Conservation (phyloP, 1,139 yeast genomes). For the Suhomyces anneliseae region DNA sequence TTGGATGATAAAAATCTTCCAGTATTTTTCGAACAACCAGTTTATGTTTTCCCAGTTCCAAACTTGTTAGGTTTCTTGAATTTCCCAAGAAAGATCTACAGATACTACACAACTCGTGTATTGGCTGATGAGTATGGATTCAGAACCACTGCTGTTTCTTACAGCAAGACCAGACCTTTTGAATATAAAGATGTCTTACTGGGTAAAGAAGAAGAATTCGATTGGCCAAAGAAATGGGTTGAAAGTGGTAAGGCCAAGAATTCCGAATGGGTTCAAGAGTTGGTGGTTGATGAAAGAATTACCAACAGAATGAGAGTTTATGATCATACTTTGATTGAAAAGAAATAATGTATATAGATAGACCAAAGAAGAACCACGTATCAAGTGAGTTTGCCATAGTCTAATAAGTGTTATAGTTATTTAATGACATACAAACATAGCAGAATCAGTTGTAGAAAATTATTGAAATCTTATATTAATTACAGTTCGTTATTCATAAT, state of each 20-base stretch:
- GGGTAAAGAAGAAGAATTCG: slow-evolving; percentile 71
- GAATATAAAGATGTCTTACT: slow-evolving; percentile 52
- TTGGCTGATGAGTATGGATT: slow-evolving; percentile 72
- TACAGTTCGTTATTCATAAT: no score
- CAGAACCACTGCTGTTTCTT: slow-evolving; percentile 59
- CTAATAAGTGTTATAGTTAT: background rate
- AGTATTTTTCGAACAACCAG: slow-evolving; percentile 69
- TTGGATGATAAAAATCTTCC: slow-evolving; percentile 48
- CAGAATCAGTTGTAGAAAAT: no score
- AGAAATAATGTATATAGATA: slow-evolving; percentile 4
- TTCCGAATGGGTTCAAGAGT: slow-evolving; percentile 88
- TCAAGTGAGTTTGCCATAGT: no score
- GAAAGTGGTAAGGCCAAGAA: slow-evolving; percentile 63
- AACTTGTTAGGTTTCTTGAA: slow-evolving; percentile 76
- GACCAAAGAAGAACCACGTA: no score
- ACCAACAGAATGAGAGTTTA: slow-evolving; percentile 56
- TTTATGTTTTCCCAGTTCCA: slow-evolving; percentile 70
- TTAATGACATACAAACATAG: background rate
- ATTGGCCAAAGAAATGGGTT: slow-evolving; percentile 92
- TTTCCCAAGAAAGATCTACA: slow-evolving; percentile 71
- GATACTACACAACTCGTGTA: slow-evolving; percentile 72
- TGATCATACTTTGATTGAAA: slow-evolving; percentile 19
- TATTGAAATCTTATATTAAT: no score
- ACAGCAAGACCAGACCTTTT: slow-evolving; percentile 57
- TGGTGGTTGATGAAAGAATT: slow-evolving; percentile 69